Conservation (phyloP, 2,329 filamentous ascomycete genomes). For the Mycocentrospora acerina region DNA sequence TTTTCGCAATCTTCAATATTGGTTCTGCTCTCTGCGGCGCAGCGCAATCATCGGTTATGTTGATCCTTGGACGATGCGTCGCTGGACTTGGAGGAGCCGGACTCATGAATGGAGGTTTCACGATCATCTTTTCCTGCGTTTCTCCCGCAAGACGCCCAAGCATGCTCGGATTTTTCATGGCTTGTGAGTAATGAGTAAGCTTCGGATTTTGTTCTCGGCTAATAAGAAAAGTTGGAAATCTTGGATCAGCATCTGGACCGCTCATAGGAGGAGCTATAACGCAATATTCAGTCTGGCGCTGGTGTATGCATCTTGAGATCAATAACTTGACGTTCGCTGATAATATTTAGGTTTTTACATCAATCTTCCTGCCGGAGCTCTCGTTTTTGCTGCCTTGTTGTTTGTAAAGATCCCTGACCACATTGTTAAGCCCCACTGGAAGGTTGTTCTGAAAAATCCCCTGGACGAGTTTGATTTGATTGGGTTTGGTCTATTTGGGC, state of each 20-base stretch:
- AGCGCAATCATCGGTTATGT: constrained; percentile 10
- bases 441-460: constrained; percentile 44
- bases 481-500: constrained; percentile 49
- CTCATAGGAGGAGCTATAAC: constrained; percentile 51
- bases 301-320: constrained; percentile 36
- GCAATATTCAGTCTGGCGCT: constrained; percentile 49
- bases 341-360: constrained; percentile 21
- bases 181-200: constrained; percentile 47
- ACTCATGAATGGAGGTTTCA: constrained; percentile 43
- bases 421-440: constrained; percentile 52
- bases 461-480: constrained; percentile 54
- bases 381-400: constrained; percentile 45
- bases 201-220: constrained; percentile 45
- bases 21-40: constrained; percentile 17
- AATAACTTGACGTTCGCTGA: neutral
- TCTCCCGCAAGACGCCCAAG: constrained; percentile 45
- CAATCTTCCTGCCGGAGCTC: constrained; percentile 43
- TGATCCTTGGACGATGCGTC: constrained; percentile 16
- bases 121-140: constrained; percentile 43
- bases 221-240: constrained; percentile 37
- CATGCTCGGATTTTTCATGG: constrained; percentile 47
- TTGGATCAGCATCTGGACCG: constrained; percentile 47
- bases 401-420: constrained; percentile 43
- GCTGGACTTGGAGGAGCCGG: constrained; percentile 16
- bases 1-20: constrained; percentile 14